phyloP scores from a whole-genome alignment of 208 protist species.

The Crithidia sp. region DNA sequence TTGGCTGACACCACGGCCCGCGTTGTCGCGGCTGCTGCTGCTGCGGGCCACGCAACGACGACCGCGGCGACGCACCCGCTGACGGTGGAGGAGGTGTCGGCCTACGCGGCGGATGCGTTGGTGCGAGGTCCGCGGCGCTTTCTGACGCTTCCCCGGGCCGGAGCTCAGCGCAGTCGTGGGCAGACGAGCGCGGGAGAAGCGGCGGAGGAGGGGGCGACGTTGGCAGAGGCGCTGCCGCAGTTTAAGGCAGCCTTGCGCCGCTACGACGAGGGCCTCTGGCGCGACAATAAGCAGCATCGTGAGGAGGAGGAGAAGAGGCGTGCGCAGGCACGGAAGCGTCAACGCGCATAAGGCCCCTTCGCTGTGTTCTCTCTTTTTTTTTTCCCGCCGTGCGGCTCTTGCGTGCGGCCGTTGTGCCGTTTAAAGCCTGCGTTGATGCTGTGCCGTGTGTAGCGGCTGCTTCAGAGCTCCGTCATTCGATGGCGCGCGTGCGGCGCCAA shows the following conservation, averaged over 20 bases:
- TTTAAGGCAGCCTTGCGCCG: constrained; percentile 63
- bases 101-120: constrained; percentile 23
- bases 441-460: too few relatives aligned
- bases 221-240: constrained; percentile 48
- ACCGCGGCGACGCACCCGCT: constrained; percentile 13
- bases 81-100: constrained; percentile 33
- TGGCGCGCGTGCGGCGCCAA: too few relatives aligned
- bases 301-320: constrained; percentile 39
- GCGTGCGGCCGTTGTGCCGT: too few relatives aligned
- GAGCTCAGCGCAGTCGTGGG: constrained; percentile 3
- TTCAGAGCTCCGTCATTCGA: too few relatives aligned
- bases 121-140: constrained; percentile 18
- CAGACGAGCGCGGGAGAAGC: neutral
- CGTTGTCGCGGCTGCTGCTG: constrained; percentile 9
- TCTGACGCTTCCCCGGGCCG: constrained; percentile 16
- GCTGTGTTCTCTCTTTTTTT: too few relatives aligned
- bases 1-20: constrained; percentile 26
- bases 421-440: too few relatives aligned
- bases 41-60: neutral
- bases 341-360: neutral
- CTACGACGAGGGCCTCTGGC: constrained; percentile 75
- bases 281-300: constrained; percentile 29
- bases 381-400: too few relatives aligned
- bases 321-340: constrained; percentile 10
- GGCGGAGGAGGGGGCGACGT: constrained; percentile 20